Base-by-base conservation (phyloP, 352 stramenopile species). In the Poterioochromonas sp. region DNA sequence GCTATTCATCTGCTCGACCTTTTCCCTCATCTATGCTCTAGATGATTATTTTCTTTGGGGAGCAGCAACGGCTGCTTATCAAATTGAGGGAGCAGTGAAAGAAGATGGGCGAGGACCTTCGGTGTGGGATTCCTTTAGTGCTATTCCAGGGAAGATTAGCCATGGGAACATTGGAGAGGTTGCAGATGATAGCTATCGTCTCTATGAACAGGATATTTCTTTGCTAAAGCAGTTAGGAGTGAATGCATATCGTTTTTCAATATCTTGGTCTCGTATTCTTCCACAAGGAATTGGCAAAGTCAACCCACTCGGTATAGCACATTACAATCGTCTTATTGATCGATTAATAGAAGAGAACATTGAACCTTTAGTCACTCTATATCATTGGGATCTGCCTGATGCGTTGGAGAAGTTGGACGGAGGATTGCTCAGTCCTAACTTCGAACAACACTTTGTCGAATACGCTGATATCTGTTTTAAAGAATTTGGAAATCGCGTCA, bases 311-410 rank as follows among this genome's bases (percentile, higher is more conserved):
- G 93, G 93, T 12, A 85, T 98, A 53, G 83, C 83, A 0, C 97
- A 97, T 86, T 98, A 98, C 86, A 89, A 95, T 81, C 80, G 85
- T 22, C 53, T 98, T 0, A 90, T 97, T 76, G 88, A 97, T 82
- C 82, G 85, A 40, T 84, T 97, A 0, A 58, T 87, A 3, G 80
- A 69, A 0, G 83, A 87, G 41, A 85, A 82, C 79, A 96, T 97
- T 78, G 85, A 87, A 62, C 92, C 94, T n/a, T 88, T 94, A 44
- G 80, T 97, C 29, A 97, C 93, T 29, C 80, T 98, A 1, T 97
- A 96, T 82, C 93, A 98, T 83, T 97, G 93, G 93, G 93, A 97
- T 83, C 79, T 97, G 18, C 94, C 94, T 8, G 83, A 92, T 35
- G 82, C 84, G 43, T 62, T 98, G 11, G 84, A 97, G 80, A 86